Conservation (phyloP, 345 rosid species). For the Salix brachista region DNA sequence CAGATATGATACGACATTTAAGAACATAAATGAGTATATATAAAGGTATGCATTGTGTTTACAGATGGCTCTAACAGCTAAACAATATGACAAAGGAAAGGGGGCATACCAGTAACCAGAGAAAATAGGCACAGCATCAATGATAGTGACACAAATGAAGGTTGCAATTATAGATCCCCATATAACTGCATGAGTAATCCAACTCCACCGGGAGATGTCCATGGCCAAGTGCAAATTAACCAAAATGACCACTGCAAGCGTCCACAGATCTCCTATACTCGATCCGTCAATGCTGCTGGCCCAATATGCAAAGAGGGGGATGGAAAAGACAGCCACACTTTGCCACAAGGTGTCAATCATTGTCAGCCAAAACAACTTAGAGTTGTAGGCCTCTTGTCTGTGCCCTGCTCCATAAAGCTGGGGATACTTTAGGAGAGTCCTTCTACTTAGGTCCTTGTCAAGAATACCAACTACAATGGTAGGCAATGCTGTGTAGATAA, state of each 20-base stretch:
- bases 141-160: slow-evolving; percentile 58
- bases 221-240: slow-evolving; percentile 88
- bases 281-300: slow-evolving; percentile 61
- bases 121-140: slow-evolving; percentile 64
- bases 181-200: slow-evolving; percentile 80
- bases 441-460: slow-evolving; percentile 77
- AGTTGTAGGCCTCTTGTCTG: slow-evolving; percentile 70
- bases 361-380: slow-evolving; percentile 74
- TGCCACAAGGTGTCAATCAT: slow-evolving; percentile 90
- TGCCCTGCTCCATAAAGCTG: slow-evolving; percentile 91
- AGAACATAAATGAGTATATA: too few relatives aligned
- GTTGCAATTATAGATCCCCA: slow-evolving; percentile 97
- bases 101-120: slow-evolving; percentile 82
- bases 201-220: slow-evolving; percentile 86
- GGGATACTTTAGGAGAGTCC: slow-evolving; percentile 62
- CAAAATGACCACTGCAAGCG: slow-evolving; percentile 74
- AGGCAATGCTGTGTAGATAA: slow-evolving; percentile 80
- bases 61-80: too few relatives aligned
- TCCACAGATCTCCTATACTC: slow-evolving; percentile 92
- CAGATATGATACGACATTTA: too few relatives aligned
- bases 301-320: slow-evolving; percentile 84
- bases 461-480: slow-evolving; percentile 82
- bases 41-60: too few relatives aligned
- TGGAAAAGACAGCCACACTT: slow-evolving; percentile 63
- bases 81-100: slow-evolving; percentile 1